phyloP scores from a whole-genome alignment of 176 grass and related monocot genomes.

The Oryza brachyantha region DNA sequence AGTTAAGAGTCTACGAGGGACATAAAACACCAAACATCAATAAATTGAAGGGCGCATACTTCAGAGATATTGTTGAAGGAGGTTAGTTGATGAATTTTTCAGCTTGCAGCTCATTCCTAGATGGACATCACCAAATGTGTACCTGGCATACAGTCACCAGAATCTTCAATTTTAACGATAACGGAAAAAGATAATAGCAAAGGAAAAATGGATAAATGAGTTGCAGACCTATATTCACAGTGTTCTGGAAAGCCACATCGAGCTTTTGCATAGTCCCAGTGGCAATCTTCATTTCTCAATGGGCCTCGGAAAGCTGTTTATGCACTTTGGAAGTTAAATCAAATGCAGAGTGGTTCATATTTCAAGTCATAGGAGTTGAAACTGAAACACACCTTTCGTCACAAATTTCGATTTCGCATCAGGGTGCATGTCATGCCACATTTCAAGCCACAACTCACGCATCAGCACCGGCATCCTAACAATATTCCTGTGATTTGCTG shows the following conservation, averaged over 20 bases:
- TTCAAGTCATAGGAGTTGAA: conserved; percentile 1
- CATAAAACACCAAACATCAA: not conserved
- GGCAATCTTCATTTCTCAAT: conserved; percentile 81
- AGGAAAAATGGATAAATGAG: not conserved
- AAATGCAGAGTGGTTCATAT: not conserved
- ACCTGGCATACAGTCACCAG: conserved; percentile 45
- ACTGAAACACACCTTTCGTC: conserved; percentile 64
- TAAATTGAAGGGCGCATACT: conserved; percentile 26
- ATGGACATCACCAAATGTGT: conserved; percentile 91
- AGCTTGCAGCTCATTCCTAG: conserved; percentile 90
- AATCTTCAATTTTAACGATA: conserved; percentile 1
- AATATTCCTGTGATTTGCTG: conserved; percentile 91
- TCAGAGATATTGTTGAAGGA: conserved; percentile 74
- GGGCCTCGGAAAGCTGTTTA: conserved; percentile 71
- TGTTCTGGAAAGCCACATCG: conserved; percentile 86
- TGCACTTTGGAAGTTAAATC: not conserved
- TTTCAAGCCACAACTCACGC: conserved; percentile 97
- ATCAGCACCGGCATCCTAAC: conserved; percentile 82
- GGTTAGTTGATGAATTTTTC: conserved; percentile 62
- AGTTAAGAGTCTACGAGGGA: not conserved
- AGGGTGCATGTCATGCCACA: conserved; percentile 96
- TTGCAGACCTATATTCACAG: conserved; percentile 89
- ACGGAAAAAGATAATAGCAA: not conserved
- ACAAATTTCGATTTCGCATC: conserved; percentile 88
- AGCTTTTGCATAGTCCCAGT: conserved; percentile 96